These are phyloP conservation scores for Aciculoconidium aculeatum DNA, from an alignment of 805 yeast species.

Conservation along the genomic window DNA sequence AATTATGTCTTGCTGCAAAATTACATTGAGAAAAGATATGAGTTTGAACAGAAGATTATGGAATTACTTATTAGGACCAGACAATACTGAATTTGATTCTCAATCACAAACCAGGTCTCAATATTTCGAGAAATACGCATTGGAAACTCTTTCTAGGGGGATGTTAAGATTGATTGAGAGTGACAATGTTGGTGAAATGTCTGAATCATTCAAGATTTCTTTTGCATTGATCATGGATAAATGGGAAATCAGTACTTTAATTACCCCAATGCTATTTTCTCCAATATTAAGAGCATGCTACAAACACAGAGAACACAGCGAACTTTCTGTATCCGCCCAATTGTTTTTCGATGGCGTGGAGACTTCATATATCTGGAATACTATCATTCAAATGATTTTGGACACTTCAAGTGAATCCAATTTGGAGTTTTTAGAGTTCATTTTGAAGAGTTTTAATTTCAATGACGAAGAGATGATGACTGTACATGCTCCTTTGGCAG, in stretches of 20 bases:
- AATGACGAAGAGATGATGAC: slow-evolving; percentile 83
- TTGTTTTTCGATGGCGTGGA: slow-evolving; percentile 85
- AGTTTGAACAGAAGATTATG: slow-evolving; percentile 89
- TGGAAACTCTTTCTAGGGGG: slow-evolving; percentile 45
- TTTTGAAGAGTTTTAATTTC: slow-evolving; percentile 61
- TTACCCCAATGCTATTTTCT: slow-evolving; percentile 64
- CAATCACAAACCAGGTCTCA: slow-evolving; percentile 27
- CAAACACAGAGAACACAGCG: slow-evolving; percentile 7
- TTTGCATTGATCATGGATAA: slow-evolving; percentile 72
- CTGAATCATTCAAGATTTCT: slow-evolving; percentile 58
- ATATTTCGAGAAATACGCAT: slow-evolving; percentile 60
- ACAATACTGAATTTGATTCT: slow-evolving; percentile 18
- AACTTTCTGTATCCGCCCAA: slow-evolving; percentile 50
- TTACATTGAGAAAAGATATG: slow-evolving; percentile 83
- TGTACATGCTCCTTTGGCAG: slow-evolving; percentile 67
- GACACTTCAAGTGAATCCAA: slow-evolving; percentile 1
- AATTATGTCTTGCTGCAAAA: slow-evolving; percentile 56
- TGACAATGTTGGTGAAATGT: slow-evolving; percentile 23
- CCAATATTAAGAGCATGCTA: slow-evolving; percentile 56
- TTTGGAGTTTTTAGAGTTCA: slow-evolving; percentile 43
- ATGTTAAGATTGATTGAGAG: slow-evolving; percentile 43
- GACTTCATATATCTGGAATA: slow-evolving; percentile 69
- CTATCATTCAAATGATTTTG: slow-evolving; percentile 40
- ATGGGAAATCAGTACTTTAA: slow-evolving; percentile 84
- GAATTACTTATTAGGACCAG: slow-evolving; percentile 91